Conservation (phyloP, 495 filamentous ascomycete genomes). For the Oidiodendron maius region DNA sequence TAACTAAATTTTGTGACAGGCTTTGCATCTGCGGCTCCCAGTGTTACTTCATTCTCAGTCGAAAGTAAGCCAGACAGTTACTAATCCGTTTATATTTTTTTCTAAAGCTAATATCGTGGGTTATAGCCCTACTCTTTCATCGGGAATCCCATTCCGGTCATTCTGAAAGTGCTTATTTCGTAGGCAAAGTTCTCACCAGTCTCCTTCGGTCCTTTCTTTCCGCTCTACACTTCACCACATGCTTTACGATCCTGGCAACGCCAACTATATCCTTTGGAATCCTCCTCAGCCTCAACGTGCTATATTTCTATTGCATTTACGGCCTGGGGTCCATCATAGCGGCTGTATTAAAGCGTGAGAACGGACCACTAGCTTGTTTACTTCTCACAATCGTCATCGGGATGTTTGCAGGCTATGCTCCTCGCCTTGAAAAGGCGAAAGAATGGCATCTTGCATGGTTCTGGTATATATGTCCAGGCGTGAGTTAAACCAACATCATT, state of each 20-base stretch:
- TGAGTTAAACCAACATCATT: too few species aligned
- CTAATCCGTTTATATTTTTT: too few species aligned
- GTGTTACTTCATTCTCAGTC: too few species aligned
- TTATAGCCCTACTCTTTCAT: conserved; percentile 42
- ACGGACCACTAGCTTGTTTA: conserved; percentile 42
- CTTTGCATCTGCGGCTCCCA: too few species aligned
- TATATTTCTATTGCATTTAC: conserved; percentile 55
- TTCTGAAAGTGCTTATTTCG: conserved; percentile 47
- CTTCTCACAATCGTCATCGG: conserved; percentile 42
- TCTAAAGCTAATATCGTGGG: too few species aligned
- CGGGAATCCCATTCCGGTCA: conserved; percentile 49
- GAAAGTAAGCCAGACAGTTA: too few species aligned
- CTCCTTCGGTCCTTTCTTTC: conserved; percentile 43
- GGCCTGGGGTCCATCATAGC: conserved; percentile 45
- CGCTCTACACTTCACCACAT: conserved; percentile 47
- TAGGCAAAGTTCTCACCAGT: conserved; percentile 47
- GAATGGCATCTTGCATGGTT: conserved; percentile 50
- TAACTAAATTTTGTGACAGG: too few species aligned
- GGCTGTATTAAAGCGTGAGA: conserved; percentile 41
- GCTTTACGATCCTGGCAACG: conserved; percentile 42
- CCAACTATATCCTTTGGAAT: conserved; percentile 40
- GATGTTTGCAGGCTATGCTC: conserved; percentile 42
- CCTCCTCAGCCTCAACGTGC: conserved; percentile 40
- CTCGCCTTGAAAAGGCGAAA: conserved; percentile 38
- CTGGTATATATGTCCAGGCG: conserved; percentile 44